These are phyloP conservation scores for Trametes punicea DNA, from an alignment of 768 basidiomycete genomes.

Conservation along the genomic window DNA sequence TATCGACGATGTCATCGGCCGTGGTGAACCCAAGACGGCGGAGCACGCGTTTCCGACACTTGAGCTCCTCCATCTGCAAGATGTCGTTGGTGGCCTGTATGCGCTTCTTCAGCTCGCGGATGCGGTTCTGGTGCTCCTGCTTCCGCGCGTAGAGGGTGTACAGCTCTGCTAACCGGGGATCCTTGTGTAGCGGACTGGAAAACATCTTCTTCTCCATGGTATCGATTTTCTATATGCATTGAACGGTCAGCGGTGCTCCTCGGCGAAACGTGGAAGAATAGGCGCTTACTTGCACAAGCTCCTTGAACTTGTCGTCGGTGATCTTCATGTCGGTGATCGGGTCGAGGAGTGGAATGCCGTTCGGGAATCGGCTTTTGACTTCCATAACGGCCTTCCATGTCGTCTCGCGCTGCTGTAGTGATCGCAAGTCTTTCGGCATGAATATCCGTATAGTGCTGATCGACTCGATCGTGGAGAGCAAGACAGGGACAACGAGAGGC, in stretches of 20 bases:
- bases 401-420: constrained; percentile 70
- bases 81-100: constrained; percentile 91
- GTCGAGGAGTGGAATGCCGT: constrained; percentile 83
- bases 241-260: not conserved
- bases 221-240: constrained; percentile 74
- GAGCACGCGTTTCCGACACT: constrained; percentile 90
- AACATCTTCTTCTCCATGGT: constrained; percentile 85
- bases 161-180: constrained; percentile 72
- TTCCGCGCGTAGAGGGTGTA: constrained; percentile 82
- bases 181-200: constrained; percentile 72
- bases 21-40: constrained; percentile 90
- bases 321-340: constrained; percentile 95
- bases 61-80: constrained; percentile 94
- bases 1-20: constrained; percentile 88
- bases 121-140: constrained; percentile 61
- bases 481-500: constrained; percentile 83
- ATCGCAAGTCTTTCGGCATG: constrained; percentile 86
- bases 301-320: constrained; percentile 89
- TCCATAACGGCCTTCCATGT: constrained; percentile 89
- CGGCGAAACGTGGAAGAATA: no score
- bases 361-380: constrained; percentile 86
- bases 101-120: constrained; percentile 77
- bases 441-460: constrained; percentile 85
- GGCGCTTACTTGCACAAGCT: constrained; percentile 66
- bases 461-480: constrained; percentile 81